Evolutionary conservation across 305 asterid genomes (phyloP).

Genomic region (Euphrasia arctica): DNA sequence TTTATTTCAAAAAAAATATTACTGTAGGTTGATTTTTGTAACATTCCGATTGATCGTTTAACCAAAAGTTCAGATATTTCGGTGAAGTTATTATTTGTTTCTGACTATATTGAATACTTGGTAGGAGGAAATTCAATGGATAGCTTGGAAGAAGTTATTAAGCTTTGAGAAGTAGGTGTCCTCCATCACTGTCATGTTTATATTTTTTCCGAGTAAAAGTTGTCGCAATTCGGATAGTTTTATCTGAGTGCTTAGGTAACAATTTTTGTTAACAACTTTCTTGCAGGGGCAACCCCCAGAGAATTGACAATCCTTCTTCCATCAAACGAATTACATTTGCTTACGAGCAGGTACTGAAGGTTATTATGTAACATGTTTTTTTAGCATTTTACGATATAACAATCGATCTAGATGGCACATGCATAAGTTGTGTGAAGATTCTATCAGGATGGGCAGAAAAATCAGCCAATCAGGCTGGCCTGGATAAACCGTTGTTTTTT

Average conservation of each 20-base stretch:
- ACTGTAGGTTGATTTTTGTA: too few species aligned
- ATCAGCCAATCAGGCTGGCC: too few species aligned
- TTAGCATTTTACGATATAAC: not conserved
- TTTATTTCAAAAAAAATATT: conserved; percentile 17
- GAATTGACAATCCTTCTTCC: conserved; percentile 81
- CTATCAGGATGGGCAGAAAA: too few species aligned
- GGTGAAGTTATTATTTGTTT: conserved; percentile 1
- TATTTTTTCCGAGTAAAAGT: conserved; percentile 10
- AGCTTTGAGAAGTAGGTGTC: conserved; percentile 76
- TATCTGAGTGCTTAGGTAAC: conserved; percentile 2
- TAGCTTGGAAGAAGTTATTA: conserved; percentile 79
- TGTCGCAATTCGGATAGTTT: not conserved
- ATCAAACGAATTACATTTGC: conserved; percentile 73
- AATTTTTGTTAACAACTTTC: conserved; percentile 19
- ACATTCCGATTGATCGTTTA: not conserved
- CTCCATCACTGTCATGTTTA: conserved; percentile 22
- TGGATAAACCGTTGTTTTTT: too few species aligned
- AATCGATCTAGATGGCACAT: too few species aligned
- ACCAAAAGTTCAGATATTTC: not conserved
- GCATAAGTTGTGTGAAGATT: too few species aligned
- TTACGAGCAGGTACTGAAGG: conserved; percentile 76
- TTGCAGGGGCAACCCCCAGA: conserved; percentile 89
- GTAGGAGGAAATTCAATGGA: conserved; percentile 95
- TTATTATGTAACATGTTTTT: not conserved
- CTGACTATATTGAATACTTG: conserved; percentile 25